phyloP scores from a whole-genome alignment of 345 rosid species.

The Hibiscus mutabilis region DNA sequence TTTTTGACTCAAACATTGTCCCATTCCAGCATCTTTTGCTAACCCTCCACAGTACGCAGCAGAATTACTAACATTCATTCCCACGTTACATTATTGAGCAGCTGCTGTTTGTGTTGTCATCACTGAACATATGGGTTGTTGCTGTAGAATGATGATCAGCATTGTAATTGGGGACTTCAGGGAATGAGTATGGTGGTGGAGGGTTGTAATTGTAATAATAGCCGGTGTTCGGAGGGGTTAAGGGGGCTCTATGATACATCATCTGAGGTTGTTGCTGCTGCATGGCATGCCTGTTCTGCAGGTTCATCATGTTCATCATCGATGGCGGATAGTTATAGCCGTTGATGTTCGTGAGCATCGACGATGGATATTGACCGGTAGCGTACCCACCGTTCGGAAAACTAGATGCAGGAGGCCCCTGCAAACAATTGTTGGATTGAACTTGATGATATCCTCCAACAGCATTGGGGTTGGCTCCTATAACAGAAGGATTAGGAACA shows the following conservation, averaged over 20 bases:
- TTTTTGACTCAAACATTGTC: slow-evolving; percentile 10
- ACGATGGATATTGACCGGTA: slow-evolving; percentile 30
- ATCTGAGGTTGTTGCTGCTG: slow-evolving; percentile 53
- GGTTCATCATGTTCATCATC: slow-evolving; percentile 41
- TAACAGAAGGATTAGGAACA: slow-evolving; percentile 8
- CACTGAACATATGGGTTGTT: slow-evolving; percentile 34
- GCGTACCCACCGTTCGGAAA: slow-evolving; percentile 26
- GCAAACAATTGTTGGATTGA: slow-evolving; percentile 30
- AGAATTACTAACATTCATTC: slow-evolving; percentile 6
- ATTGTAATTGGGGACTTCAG: slow-evolving; percentile 26
- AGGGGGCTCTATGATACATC: slow-evolving; percentile 57
- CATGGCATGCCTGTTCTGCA: slow-evolving; percentile 31
- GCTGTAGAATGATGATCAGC: slow-evolving; percentile 28
- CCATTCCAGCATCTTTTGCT: neutral
- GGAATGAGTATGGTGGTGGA: slow-evolving; percentile 25
- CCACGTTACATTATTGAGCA: slow-evolving; percentile 44
- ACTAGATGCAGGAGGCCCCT: slow-evolving; percentile 22
- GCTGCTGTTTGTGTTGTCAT: slow-evolving; percentile 41
- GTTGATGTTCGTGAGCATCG: slow-evolving; percentile 40
- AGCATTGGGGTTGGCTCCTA: slow-evolving; percentile 29
- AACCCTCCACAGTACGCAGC: slow-evolving; percentile 3
- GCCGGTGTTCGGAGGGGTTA: slow-evolving; percentile 49
- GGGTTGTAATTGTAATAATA: slow-evolving; percentile 38
- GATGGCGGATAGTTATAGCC: slow-evolving; percentile 33
- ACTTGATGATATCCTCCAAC: slow-evolving; percentile 23